These are phyloP conservation scores for Marchantia paleacea DNA, from an alignment of 225 moss, liverwort and hornwort genomes.

Conservation along the genomic window DNA sequence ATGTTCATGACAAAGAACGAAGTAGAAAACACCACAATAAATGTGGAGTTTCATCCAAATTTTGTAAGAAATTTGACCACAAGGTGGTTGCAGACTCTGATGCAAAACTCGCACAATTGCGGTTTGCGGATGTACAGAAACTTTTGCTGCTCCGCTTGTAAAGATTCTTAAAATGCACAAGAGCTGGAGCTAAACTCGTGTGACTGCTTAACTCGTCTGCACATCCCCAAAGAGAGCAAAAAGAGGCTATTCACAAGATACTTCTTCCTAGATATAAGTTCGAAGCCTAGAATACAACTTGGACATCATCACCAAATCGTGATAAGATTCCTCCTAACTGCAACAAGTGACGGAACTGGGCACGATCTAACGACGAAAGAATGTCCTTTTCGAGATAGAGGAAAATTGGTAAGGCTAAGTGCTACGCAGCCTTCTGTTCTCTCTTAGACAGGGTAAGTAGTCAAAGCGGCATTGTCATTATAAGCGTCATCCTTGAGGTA, in stretches of 20 bases:
- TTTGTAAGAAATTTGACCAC: too few species aligned
- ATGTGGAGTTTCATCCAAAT: too few species aligned
- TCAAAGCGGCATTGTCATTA: conserved; percentile 57
- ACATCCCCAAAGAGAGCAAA: background rate
- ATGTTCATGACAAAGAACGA: too few species aligned
- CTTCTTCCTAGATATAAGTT: background rate
- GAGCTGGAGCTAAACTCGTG: background rate
- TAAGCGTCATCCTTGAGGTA: conserved; percentile 76
- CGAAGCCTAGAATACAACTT: background rate
- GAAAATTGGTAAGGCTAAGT: background rate
- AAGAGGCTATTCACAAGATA: background rate
- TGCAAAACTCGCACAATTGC: too few species aligned
- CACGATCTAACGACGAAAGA: background rate
- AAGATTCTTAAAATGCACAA: too few species aligned
- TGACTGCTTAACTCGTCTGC: background rate
- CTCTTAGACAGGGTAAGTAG: conserved; percentile 61
- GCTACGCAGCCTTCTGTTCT: background rate
- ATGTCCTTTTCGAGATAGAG: background rate
- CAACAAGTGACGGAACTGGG: background rate
- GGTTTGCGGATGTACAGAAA: too few species aligned
- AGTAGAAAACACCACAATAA: too few species aligned
- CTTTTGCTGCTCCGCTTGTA: too few species aligned
- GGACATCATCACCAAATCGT: background rate
- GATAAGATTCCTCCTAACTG: background rate
- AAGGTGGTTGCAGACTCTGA: too few species aligned